These are phyloP conservation scores for Diplotaxis tenuifolia DNA, from an alignment of 345 rosid genomes.

Conservation along the genomic window DNA sequence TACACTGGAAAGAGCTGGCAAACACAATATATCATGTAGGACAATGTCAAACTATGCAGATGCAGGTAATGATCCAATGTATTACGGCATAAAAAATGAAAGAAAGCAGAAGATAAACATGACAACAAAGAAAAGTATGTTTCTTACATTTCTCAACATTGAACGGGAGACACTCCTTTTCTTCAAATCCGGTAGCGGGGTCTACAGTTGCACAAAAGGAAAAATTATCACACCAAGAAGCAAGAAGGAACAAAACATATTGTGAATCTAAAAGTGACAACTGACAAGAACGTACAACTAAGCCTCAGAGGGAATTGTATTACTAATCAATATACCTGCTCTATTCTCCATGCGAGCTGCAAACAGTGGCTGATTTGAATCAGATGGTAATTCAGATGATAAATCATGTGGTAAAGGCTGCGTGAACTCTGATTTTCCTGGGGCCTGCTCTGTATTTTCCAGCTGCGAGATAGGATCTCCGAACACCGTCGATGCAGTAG, in stretches of 20 bases:
- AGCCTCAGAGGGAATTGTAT: not conserved
- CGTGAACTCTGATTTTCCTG: slow-evolving; percentile 38
- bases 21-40: slow-evolving; percentile 13
- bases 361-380: slow-evolving; percentile 28
- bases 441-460: slow-evolving; percentile 38
- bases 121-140: slow-evolving; percentile 3
- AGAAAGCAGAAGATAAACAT: not conserved
- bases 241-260: slow-evolving; percentile 1
- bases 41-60: slow-evolving; percentile 11
- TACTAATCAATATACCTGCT: slow-evolving; percentile 23
- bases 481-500: slow-evolving; percentile 33
- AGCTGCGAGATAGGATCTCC: slow-evolving; percentile 35
- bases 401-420: slow-evolving; percentile 50
- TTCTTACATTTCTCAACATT: slow-evolving; percentile 40
- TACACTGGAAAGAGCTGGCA: slow-evolving; percentile 25
- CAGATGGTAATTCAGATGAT: slow-evolving; percentile 39
- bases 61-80: not conserved
- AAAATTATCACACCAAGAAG: slow-evolving; percentile 27
- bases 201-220: slow-evolving; percentile 38
- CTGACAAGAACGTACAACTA: not conserved
- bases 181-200: slow-evolving; percentile 24
- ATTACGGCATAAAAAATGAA: slow-evolving; percentile 17
- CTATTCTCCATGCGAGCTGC: slow-evolving; percentile 15
- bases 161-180: slow-evolving; percentile 19
- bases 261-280: not conserved